phyloP scores from a whole-genome alignment of 2,329 filamentous ascomycete species.

The Aureobasidium sp. region DNA sequence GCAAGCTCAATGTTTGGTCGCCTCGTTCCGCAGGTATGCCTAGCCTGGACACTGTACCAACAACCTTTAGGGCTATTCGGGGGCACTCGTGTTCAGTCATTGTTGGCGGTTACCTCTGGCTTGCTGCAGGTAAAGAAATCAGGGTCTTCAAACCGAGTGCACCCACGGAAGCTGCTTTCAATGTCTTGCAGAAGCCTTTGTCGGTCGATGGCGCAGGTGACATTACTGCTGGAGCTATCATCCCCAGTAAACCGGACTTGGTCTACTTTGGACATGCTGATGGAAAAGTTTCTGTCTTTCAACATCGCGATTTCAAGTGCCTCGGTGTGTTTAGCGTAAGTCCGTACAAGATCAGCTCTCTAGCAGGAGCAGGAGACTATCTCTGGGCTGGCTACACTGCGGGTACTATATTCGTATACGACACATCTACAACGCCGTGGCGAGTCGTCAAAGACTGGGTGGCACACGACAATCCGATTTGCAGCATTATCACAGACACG shows the following conservation, averaged over 20 bases:
- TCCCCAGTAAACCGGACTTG: conserved; percentile 65
- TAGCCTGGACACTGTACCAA: conserved; percentile 63
- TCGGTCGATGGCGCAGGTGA: conserved; percentile 68
- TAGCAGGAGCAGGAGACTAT: conserved; percentile 70
- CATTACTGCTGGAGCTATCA: conserved; percentile 71
- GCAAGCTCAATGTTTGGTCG: conserved; percentile 79
- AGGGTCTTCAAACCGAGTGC: conserved; percentile 69
- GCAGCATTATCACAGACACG: conserved; percentile 66
- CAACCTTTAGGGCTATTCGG: conserved; percentile 67
- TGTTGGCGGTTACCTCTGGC: conserved; percentile 77
- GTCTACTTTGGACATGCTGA: conserved; percentile 89
- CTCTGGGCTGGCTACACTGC: conserved; percentile 95
- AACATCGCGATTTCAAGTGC: conserved; percentile 64
- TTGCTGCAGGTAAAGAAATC: conserved; percentile 79
- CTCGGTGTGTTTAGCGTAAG: conserved; percentile 77
- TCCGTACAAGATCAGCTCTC: conserved; percentile 86
- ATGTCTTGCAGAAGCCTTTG: conserved; percentile 64
- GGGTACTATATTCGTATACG: conserved; percentile 88
- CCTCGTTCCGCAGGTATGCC: conserved; percentile 66
- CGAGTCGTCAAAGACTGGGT: conserved; percentile 88
- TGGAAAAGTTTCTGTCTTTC: conserved; percentile 93
- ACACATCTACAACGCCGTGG: conserved; percentile 77
- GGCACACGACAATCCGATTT: conserved; percentile 75
- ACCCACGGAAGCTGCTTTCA: conserved; percentile 61
- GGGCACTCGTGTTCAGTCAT: conserved; percentile 85